Evolutionary conservation across 257 asterid species (phyloP), one percentile per base, ranked within the genome.

Genomic region (Henckelia pumila): DNA sequence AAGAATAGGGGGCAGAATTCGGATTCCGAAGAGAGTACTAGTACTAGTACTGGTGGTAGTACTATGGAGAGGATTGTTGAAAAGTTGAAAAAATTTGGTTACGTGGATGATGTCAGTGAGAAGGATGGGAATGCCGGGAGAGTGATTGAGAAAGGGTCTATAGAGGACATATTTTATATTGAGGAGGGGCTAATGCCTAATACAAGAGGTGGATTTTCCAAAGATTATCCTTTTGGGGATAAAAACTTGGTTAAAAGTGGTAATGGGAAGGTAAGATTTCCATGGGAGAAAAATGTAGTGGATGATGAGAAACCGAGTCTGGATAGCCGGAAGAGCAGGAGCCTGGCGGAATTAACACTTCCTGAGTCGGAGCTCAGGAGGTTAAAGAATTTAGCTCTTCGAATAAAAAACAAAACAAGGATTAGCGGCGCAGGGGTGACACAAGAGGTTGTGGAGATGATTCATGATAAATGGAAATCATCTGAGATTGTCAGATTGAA

Each of bases 11-110:
- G 89, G 65, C 82, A 86, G 63, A 57, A 61, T 76, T 92, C 95
- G 40, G 96, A 92, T 73, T 35, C 84, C 24, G 96, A 92, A 79
- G 92, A 83, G 66, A 83, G 85, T 40, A 79, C 81, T 26, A 71
- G 84, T 60, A 73, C 75, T 21, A 82, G 84, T 61, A 65, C 58
- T 64, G 84, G 88, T n/a, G 95, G 91, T 28, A 89, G 86, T 37
- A 94, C 98, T 56, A 94, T 88, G 99, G 93, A 94, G 74, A 88
- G 93, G 64, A 94, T 94, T 73, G 93, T 94, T 52, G 88, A 84
- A 44, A 94, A 89, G 69, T 76, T 94, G 87, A 91, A 94, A 86
- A 91, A 83, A 67, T 80, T 88, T 76, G 96, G 97, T 67, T 88
- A 88, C 67, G 75, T 81, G 40, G 99, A 91, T 80, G 95, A 84